Conservation (phyloP, 2,329 filamentous ascomycete species). For the Lachnellula cervina region DNA sequence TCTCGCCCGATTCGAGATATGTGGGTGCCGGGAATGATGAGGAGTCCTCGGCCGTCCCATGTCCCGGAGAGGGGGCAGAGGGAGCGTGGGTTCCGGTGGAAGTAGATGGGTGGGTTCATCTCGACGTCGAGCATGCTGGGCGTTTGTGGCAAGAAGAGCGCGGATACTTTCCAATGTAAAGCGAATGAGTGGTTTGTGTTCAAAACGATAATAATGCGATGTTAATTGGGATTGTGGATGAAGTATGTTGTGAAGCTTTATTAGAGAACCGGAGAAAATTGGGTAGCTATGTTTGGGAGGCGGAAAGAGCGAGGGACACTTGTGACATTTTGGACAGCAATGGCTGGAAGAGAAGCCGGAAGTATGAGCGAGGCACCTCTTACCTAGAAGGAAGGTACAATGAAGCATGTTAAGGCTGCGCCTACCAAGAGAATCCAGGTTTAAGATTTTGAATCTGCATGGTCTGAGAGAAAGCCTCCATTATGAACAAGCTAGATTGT, state of each 20-base stretch:
- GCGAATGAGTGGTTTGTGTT: background rate
- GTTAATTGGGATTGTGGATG: background rate
- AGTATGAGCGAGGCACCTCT: too few species aligned
- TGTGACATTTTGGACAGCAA: too few species aligned
- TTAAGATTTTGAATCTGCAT: too few species aligned
- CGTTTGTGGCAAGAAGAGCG: background rate
- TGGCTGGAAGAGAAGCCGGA: too few species aligned
- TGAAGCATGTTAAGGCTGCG: too few species aligned
- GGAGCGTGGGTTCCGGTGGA: background rate
- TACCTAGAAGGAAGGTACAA: too few species aligned
- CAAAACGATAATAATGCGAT: background rate
- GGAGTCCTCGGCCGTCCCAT: background rate
- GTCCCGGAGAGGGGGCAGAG: background rate
- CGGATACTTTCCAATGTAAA: background rate
- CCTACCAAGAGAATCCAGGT: too few species aligned
- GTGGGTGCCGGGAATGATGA: background rate
- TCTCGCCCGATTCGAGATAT: background rate
- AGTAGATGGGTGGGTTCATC: background rate
- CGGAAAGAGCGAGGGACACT: background rate
- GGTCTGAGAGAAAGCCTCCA: too few species aligned
- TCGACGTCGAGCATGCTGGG: background rate
- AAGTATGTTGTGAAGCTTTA: background rate
- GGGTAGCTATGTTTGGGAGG: background rate
- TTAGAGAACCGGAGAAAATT: background rate
- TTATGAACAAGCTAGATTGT: too few species aligned